These are phyloP conservation scores for Exophiala oligosperma DNA, from an alignment of 2,329 filamentous ascomycete species.

Conservation along the genomic window DNA sequence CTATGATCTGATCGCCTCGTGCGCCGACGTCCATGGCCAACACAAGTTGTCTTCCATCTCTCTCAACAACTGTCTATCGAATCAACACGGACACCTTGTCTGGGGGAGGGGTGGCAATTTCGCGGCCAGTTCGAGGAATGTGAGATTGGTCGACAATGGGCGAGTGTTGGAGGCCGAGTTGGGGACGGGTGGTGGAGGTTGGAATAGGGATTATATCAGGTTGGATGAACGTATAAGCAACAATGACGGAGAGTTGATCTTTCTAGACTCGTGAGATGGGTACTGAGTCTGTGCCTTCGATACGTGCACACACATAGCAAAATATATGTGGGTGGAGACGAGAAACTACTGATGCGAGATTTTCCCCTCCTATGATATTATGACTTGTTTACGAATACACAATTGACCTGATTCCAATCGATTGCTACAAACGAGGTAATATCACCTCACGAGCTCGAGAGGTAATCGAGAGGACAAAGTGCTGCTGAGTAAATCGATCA, in stretches of 20 bases:
- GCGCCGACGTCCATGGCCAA: slow-evolving; percentile 34
- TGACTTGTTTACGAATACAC: no score
- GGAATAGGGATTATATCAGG: slow-evolving; percentile 31
- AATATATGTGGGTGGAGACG: no score
- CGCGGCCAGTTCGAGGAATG: slow-evolving; percentile 33
- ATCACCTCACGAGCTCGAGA: no score
- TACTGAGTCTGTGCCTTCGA: no score
- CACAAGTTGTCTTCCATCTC: slow-evolving; percentile 35
- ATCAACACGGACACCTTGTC: slow-evolving; percentile 37
- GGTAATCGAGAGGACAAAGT: no score
- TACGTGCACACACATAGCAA: no score
- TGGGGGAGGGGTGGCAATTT: slow-evolving; percentile 42
- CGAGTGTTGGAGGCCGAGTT: slow-evolving; percentile 27
- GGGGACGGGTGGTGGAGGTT: slow-evolving; percentile 24
- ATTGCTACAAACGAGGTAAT: no score
- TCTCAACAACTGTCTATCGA: slow-evolving; percentile 40
- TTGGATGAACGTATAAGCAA: slow-evolving; percentile 43
- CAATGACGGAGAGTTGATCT: slow-evolving; percentile 37
- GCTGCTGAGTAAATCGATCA: no score
- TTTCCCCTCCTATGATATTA: no score
- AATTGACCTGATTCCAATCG: no score
- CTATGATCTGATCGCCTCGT: slow-evolving; percentile 40
- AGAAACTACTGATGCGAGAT: no score
- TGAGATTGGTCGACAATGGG: slow-evolving; percentile 22
- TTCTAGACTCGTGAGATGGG: slow-evolving; percentile 10